Evolutionary conservation across 2,329 filamentous ascomycete species (phyloP).

Genomic region (Pseudogymnoascus sp.): DNA sequence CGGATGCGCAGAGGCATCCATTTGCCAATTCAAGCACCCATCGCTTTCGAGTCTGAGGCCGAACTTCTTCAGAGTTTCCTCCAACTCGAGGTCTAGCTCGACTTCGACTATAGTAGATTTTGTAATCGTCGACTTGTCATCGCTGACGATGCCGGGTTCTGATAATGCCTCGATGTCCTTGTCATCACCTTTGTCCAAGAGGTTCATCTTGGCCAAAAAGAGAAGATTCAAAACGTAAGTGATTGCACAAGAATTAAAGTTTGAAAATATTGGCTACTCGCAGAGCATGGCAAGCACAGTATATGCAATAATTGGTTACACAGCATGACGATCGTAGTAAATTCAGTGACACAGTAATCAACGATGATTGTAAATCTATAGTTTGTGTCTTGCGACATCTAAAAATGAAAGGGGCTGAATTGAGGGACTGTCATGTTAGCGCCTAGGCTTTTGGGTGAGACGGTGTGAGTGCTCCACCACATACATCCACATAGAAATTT

Average conservation of each 20-base stretch:
- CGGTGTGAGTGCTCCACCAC: neutral
- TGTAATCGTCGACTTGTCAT: neutral
- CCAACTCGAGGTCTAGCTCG: neutral
- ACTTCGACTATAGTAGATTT: neutral
- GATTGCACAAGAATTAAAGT: neutral
- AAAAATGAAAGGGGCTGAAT: neutral
- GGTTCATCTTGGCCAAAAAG: neutral
- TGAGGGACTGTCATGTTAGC: neutral
- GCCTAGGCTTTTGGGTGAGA: neutral
- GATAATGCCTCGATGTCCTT: neutral
- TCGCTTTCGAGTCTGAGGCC: neutral
- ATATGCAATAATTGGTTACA: neutral
- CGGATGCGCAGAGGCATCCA: constrained; percentile 14
- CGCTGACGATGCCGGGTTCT: neutral
- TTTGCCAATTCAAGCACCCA: constrained; percentile 1
- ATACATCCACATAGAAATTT: neutral
- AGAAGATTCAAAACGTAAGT: neutral
- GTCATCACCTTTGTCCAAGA: neutral
- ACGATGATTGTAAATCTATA: neutral
- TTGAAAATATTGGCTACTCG: neutral
- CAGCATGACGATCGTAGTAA: neutral
- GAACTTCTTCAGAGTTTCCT: neutral
- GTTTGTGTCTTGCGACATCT: neutral
- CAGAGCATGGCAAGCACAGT: neutral
- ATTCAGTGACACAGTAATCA: neutral